Base-by-base conservation (phyloP, 345 rosid species). In the Eucalyptus curtisii region DNA sequence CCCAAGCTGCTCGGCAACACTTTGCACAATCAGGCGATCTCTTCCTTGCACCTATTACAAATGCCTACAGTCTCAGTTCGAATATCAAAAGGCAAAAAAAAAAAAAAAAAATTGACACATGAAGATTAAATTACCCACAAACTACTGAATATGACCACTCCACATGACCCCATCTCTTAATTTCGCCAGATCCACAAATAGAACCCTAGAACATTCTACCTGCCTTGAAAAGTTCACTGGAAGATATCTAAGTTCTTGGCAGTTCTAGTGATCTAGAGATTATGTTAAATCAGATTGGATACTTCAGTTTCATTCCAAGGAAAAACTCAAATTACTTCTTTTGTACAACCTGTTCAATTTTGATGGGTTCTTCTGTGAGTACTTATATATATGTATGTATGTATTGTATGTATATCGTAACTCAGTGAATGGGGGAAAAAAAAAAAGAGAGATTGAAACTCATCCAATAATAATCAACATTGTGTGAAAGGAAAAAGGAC, bases 21-120 rank as follows among this genome's bases (percentile, higher is more conserved):
- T 71, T 92, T 91, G 92, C 87, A 98, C 97, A 55, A 87, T 89
- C 88, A 90, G 86, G 57, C 99, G 95, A 88, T 98, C 99, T 93
- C 92, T 95, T 91, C 99, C 99, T 95, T 98, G 99, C 88, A 98
- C 99, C 99, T 98, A 90, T 91, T 80, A 92, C 25, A 24, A 79
- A 88, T 45, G 76, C 22, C 88, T 42, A 88, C 87, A 89, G 52
- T 31, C n/a, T 89, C 86, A 80, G 64, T 87, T 17, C 42, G 7
- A 84, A 42, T 49, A 85, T 24, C 24, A 79, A 31, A 61, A 71
- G 40, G 49, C 31, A 24, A 49, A 88, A 52, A 49, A 47, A 88
- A 19, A 49, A 47, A 47, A 50, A 44, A 52, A 16, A 44, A 86
- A 87, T 30, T 20, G 44, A 86, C 64, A 50, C 16, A 19, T 49